Base-by-base conservation (phyloP, 176 grass and related monocot genomes). In the Eragrostis curvula region DNA sequence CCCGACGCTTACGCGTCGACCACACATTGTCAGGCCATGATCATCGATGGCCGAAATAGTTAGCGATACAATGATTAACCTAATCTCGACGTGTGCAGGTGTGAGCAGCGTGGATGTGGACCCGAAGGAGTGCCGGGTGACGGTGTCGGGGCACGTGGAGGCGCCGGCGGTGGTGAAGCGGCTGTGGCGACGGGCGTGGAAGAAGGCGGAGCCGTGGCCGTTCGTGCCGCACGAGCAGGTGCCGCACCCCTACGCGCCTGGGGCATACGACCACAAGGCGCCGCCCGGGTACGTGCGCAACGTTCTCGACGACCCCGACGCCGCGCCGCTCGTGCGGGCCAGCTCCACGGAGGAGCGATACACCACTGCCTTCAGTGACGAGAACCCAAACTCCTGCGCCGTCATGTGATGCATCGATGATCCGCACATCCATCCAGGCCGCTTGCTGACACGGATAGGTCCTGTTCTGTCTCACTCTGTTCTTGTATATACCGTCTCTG, bases 181-280 rank as follows among this genome's bases (percentile, higher is more conserved):
- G 88, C 28, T 96, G 59, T 66, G 23, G 58, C 39, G 77, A 62
- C 81, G 80, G 12, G 83, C 94, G 5, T 90, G 90, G 24, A 96
- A 96, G 85, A 87, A 83, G 52, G 77, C 84, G 20, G 71, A 93
- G 86, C 83, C 65, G 13, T 93, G 94, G 94, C 90, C 94, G 12
- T 96, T 87, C 55, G 85, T 93, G 59, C 79, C 90, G 9, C 92
- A 92, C 77, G 83, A 92, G 74, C 67, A 87, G 40, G 87, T 90
- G 56, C 28, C 90, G 10, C 85, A 85, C 65, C 88, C 88, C 0
- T 91, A 96, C 66, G 88, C 88, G 12, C 85, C 90, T 6, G 85
- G 79, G 0, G 88, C 90, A 14, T 96, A 96, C 86, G 88, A 96
- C 83, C 90, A 96, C 90, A 92, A 89, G 83, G 94, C 94, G 41